Conservation (phyloP, 2,329 filamentous ascomycete genomes). For the Pseudopithomyces maydicus region DNA sequence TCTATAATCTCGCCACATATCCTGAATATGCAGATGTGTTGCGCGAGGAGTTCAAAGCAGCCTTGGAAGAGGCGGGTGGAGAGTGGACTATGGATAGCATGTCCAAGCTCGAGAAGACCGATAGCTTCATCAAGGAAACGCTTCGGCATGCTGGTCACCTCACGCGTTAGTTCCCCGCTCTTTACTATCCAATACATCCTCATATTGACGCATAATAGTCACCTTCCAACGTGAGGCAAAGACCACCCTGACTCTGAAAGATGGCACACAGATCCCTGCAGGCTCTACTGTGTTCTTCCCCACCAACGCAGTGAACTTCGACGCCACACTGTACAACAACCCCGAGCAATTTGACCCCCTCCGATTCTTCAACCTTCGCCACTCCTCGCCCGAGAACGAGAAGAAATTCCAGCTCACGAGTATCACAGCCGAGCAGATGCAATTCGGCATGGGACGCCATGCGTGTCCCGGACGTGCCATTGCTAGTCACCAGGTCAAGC, state of each 20-base stretch:
- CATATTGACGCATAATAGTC: constrained; percentile 30
- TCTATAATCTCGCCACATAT: not conserved
- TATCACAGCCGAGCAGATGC: not conserved
- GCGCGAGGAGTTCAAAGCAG: not conserved
- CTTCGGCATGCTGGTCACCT: constrained; percentile 7
- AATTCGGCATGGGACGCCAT: constrained; percentile 7
- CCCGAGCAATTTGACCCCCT: constrained; percentile 8
- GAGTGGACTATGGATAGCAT: constrained; percentile 4
- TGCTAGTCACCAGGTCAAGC: constrained; percentile 3
- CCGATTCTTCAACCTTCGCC: constrained; percentile 11
- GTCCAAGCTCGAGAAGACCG: constrained; percentile 9
- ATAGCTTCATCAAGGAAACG: constrained; percentile 18
- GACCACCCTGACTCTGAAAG: not conserved
- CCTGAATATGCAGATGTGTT: not conserved
- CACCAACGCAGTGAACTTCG: not conserved
- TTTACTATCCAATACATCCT: not conserved
- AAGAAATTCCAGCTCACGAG: not conserved
- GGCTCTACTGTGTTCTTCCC: not conserved
- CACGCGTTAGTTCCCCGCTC: not conserved
- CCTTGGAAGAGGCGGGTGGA: not conserved
- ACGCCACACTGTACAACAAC: constrained; percentile 1
- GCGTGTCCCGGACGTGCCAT: constrained; percentile 10
- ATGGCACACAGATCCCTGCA: not conserved
- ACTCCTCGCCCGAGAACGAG: constrained; percentile 1
- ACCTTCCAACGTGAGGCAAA: constrained; percentile 31